These are phyloP conservation scores for Macadamia integrifolia DNA, from an alignment of 164 flowering plant genomes.

Conservation along the genomic window DNA sequence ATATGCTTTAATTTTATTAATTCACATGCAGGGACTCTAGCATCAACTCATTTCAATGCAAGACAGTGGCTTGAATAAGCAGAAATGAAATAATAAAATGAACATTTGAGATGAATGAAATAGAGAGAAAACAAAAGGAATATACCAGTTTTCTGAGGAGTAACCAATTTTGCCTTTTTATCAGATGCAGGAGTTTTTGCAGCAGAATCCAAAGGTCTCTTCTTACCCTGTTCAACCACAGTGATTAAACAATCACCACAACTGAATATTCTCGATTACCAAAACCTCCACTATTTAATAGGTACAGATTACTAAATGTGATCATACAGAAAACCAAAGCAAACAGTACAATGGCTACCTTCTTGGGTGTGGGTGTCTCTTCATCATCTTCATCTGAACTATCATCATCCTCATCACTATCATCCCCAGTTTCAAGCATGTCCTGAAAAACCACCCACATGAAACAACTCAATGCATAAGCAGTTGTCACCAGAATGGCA, in stretches of 20 bases:
- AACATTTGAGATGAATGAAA: not conserved
- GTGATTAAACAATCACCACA: not conserved
- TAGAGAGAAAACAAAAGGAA: not conserved
- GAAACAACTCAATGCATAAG: not conserved
- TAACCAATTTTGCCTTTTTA: constrained; percentile 61
- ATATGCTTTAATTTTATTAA: too few relatives aligned
- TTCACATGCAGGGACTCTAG: too few relatives aligned
- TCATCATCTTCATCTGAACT: constrained; percentile 40
- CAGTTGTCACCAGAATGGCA: too few relatives aligned
- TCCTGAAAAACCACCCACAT: constrained; percentile 6
- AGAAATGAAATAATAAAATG: too few relatives aligned
- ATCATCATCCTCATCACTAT: constrained; percentile 25
- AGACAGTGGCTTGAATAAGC: too few relatives aligned
- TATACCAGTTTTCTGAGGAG: constrained; percentile 66
- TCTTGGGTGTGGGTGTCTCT: constrained; percentile 54
- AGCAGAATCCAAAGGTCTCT: constrained; percentile 49
- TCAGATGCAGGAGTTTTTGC: constrained; percentile 39
- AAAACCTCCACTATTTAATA: not conserved
- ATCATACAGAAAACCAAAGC: not conserved
- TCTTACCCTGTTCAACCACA: constrained; percentile 44
- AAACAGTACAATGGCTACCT: constrained; percentile 25
- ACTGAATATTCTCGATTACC: not conserved
- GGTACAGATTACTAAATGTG: too few relatives aligned
- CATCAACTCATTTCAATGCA: too few relatives aligned
- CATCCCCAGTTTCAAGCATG: constrained; percentile 13